Percentiles rank a stretch among this genome's conserved stretches.
These are phyloP conservation scores for Zygoascus tannicola DNA, from an alignment of 805 yeast species.

Conservation along the genomic window DNA sequence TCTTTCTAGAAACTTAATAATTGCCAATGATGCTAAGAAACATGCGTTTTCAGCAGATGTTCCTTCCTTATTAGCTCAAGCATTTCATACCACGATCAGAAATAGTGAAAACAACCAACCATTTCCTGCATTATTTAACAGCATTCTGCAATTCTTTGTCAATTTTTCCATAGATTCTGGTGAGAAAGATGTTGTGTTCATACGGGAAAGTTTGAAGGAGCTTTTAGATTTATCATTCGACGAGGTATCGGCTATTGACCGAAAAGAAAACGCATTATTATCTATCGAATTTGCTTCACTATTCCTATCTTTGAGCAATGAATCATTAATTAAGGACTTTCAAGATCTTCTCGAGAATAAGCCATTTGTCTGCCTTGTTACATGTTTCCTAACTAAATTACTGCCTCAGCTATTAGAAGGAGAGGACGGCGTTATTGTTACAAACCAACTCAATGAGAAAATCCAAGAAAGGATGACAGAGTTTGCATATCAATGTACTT, in stretches of 20 bases:
- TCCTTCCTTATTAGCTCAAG: background rate
- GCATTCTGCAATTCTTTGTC: conserved; percentile 1
- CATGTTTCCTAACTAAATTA: background rate
- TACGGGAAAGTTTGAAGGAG: background rate
- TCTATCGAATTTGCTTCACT: background rate
- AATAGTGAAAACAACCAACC: background rate
- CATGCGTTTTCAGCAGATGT: conserved; percentile 21
- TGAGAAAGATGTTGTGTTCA: background rate
- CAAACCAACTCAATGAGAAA: background rate
- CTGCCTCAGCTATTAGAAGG: background rate
- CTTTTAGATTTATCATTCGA: background rate
- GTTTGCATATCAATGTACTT: background rate
- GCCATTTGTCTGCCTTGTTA: background rate
- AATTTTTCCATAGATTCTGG: background rate
- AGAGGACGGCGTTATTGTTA: background rate
- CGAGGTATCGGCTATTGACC: background rate
- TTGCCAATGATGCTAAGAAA: conserved; percentile 23
- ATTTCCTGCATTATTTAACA: background rate
- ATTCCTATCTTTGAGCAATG: background rate
- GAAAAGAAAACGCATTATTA: background rate
- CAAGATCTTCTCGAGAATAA: background rate
- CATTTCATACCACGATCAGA: background rate
- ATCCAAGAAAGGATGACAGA: background rate
- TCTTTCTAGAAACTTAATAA: conserved; percentile 41
- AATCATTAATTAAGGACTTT: background rate